Percentiles rank a stretch among this genome's conserved stretches.
Evolutionary conservation across 2,329 filamentous ascomycete species (phyloP).

Genomic region (Akanthomyces muscarius): DNA sequence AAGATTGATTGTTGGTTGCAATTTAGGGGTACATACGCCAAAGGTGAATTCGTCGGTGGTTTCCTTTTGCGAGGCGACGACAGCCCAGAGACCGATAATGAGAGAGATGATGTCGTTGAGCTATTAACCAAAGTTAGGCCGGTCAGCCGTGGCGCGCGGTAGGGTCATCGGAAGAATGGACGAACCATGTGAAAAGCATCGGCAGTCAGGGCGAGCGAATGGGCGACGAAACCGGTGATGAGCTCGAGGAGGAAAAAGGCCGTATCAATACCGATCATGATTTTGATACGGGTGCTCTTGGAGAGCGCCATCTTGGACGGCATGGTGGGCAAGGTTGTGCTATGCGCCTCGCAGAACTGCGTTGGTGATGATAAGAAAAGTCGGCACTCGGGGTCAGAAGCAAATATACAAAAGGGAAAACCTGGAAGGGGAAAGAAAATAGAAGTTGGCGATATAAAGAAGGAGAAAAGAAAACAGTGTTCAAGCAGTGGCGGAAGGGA

Average conservation of each 20-base stretch:
- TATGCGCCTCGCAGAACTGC: background rate
- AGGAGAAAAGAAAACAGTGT: background rate
- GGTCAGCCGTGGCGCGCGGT: slow-evolving; percentile 17
- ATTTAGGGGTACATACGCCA: slow-evolving; percentile 57
- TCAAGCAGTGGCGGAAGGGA: background rate
- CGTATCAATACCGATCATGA: slow-evolving; percentile 87
- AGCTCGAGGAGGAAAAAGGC: slow-evolving; percentile 90
- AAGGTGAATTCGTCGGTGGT: slow-evolving; percentile 93
- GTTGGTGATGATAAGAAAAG: background rate
- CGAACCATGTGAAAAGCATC: slow-evolving; percentile 97
- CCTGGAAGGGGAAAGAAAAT: background rate
- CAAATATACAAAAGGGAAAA: background rate
- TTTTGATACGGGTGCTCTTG: slow-evolving; percentile 86
- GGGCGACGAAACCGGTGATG: slow-evolving; percentile 77
- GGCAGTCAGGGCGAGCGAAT: slow-evolving; percentile 88
- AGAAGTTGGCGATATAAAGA: background rate
- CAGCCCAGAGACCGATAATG: slow-evolving; percentile 89
- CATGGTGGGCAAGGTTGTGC: slow-evolving; percentile 16
- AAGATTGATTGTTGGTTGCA: background rate
- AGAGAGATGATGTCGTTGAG: slow-evolving; percentile 97
- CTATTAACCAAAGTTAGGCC: slow-evolving; percentile 36
- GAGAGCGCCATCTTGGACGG: slow-evolving; percentile 70
- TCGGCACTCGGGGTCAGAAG: background rate
- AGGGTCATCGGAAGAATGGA: slow-evolving; percentile 17
- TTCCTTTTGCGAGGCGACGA: slow-evolving; percentile 78